These are phyloP conservation scores for Yarrowia divulgata DNA, from an alignment of 805 yeast genomes.

Conservation along the genomic window DNA sequence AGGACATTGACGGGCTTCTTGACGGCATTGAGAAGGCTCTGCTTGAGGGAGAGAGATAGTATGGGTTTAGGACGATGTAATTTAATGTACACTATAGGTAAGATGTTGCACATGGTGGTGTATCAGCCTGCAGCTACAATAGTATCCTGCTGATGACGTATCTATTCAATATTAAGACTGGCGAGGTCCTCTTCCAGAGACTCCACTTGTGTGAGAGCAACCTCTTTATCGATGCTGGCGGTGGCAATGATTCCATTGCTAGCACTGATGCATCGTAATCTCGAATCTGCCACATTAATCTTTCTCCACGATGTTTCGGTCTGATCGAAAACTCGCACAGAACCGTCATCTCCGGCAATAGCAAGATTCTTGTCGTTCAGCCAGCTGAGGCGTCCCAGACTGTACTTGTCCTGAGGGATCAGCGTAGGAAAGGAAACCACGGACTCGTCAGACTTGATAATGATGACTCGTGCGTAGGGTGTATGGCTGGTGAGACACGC, in stretches of 20 bases:
- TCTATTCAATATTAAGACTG: not conserved
- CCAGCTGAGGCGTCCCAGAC: slow-evolving; percentile 24
- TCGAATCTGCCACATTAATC: not conserved
- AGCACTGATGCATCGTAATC: slow-evolving; percentile 20
- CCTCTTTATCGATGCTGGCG: slow-evolving; percentile 17
- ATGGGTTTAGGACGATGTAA: slow-evolving; percentile 8
- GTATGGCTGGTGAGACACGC: slow-evolving; percentile 21
- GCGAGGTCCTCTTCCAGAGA: not conserved
- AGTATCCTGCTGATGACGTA: too few relatives aligned
- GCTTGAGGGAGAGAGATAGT: slow-evolving; percentile 42
- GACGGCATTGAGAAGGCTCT: slow-evolving; percentile 73
- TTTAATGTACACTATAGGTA: slow-evolving; percentile 27
- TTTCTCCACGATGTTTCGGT: not conserved
- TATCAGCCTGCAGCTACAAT: too few relatives aligned
- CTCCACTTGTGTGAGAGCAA: not conserved
- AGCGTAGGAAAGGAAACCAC: slow-evolving; percentile 18
- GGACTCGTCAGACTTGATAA: slow-evolving; percentile 3
- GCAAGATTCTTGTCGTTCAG: slow-evolving; percentile 1
- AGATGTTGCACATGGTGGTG: not conserved
- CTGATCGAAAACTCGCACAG: slow-evolving; percentile 10
- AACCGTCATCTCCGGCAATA: slow-evolving; percentile 32
- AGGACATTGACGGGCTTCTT: slow-evolving; percentile 79
- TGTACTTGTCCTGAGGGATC: slow-evolving; percentile 36
- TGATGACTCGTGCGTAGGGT: slow-evolving; percentile 23
- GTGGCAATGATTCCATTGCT: not conserved